phyloP scores from a whole-genome alignment of 2,329 filamentous ascomycete genomes.

The Claviceps citrina region DNA sequence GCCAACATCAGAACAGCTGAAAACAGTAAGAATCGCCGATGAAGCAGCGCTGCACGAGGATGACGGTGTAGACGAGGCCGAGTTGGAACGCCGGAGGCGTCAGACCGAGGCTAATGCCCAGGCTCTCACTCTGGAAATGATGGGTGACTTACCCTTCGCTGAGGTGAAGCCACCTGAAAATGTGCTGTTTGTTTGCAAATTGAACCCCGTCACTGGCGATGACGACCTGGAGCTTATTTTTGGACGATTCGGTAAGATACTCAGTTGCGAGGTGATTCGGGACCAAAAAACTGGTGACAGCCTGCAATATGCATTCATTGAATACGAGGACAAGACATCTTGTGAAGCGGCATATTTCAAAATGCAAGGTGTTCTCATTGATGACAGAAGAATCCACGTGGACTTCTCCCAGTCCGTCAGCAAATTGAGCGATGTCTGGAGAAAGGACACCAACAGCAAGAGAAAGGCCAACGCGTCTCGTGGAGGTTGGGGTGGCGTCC shows the following conservation, averaged over 20 bases:
- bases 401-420: constrained; percentile 94
- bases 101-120: constrained; percentile 88
- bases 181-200: constrained; percentile 92
- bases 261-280: constrained; percentile 90
- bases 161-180: constrained; percentile 97
- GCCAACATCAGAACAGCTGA: constrained; percentile 71
- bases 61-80: constrained; percentile 58
- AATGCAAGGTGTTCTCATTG: constrained; percentile 94
- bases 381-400: constrained; percentile 93
- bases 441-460: constrained; percentile 71
- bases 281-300: constrained; percentile 91
- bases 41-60: constrained; percentile 70
- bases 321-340: constrained; percentile 82
- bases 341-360: constrained; percentile 96
- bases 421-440: constrained; percentile 79
- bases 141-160: constrained; percentile 91
- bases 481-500: constrained; percentile 83
- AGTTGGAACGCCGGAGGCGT: constrained; percentile 60
- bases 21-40: constrained; percentile 80
- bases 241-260: constrained; percentile 84
- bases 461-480: constrained; percentile 39
- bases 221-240: constrained; percentile 93
- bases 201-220: constrained; percentile 91
- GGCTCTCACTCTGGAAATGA: constrained; percentile 90
- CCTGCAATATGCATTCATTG: constrained; percentile 93